A percentile compares a stretch with the other conserved stretches of the same genome.
phyloP scores from a whole-genome alignment of 1,284 basidiomycete genomes.

The Flammula alnicola region DNA sequence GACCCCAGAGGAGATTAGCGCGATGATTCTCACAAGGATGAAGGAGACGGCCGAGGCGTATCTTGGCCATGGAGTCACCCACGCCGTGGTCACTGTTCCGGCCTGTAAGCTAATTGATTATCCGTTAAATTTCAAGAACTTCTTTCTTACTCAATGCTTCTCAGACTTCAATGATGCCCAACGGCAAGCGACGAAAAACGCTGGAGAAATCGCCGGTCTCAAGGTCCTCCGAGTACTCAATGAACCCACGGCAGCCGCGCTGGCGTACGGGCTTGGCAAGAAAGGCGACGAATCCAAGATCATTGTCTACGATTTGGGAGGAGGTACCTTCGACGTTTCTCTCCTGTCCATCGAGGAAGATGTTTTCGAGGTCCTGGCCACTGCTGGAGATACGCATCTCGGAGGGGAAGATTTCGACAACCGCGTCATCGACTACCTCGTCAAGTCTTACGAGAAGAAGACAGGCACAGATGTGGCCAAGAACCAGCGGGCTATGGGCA shows the following conservation, averaged over 20 bases:
- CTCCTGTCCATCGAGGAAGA: slow-evolving; percentile 79
- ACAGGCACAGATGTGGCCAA: slow-evolving; percentile 72
- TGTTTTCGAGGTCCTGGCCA: slow-evolving; percentile 81
- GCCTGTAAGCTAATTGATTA: slow-evolving; percentile 37
- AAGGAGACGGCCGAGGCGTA: slow-evolving; percentile 29
- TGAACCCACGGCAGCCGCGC: slow-evolving; percentile 64
- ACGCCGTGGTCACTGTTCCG: slow-evolving; percentile 28
- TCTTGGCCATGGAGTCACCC: slow-evolving; percentile 26
- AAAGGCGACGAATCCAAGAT: slow-evolving; percentile 77
- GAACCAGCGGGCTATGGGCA: slow-evolving; percentile 68
- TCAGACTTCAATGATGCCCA: slow-evolving; percentile 77
- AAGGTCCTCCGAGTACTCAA: slow-evolving; percentile 74
- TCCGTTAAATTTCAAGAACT: too few relatives aligned
- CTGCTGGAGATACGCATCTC: slow-evolving; percentile 81
- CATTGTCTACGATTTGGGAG: slow-evolving; percentile 88
- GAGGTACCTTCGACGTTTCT: slow-evolving; percentile 84
- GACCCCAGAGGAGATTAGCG: slow-evolving; percentile 83
- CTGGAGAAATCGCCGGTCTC: slow-evolving; percentile 76
- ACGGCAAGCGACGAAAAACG: slow-evolving; percentile 83
- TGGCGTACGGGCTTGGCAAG: slow-evolving; percentile 78
- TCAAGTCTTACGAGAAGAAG: slow-evolving; percentile 76
- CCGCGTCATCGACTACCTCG: slow-evolving; percentile 82
- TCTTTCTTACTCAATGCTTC: not conserved
- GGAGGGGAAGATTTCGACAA: slow-evolving; percentile 95
- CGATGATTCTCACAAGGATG: slow-evolving; percentile 28